These are phyloP conservation scores for Geum urbanum DNA, from an alignment of 306 rosid genomes.

Conservation along the genomic window DNA sequence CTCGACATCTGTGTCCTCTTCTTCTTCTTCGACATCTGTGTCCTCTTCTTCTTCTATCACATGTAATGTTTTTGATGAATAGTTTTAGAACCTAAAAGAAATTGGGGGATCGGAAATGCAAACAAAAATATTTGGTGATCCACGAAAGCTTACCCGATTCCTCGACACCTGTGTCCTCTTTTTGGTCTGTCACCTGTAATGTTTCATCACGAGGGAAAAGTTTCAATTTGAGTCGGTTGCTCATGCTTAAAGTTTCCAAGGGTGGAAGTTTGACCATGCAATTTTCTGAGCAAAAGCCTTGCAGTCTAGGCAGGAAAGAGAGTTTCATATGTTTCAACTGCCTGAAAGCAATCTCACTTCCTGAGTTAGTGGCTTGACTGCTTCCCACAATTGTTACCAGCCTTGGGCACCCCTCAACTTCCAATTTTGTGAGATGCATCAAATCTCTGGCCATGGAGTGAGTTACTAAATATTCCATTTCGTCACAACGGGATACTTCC, in stretches of 20 bases:
- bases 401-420: background rate
- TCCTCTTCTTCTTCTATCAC: too few relatives aligned
- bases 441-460: background rate
- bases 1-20: too few relatives aligned
- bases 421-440: background rate
- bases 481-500: accelerated
- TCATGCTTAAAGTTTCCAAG: background rate
- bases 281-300: background rate
- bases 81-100: too few relatives aligned
- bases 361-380: background rate
- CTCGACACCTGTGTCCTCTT: background rate
- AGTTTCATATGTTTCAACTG: background rate
- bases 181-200: background rate
- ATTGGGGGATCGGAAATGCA: too few relatives aligned
- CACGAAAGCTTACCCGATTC: background rate
- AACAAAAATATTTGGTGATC: background rate
- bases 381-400: background rate
- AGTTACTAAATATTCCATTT: background rate
- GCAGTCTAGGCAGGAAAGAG: accelerated
- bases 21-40: too few relatives aligned
- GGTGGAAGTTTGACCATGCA: background rate
- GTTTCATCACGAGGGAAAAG: background rate
- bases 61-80: too few relatives aligned
- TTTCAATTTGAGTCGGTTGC: background rate
- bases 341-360: background rate